These are phyloP conservation scores for Cryptococcus wingfieldii DNA, from an alignment of 1,284 basidiomycete genomes.

Conservation along the genomic window DNA sequence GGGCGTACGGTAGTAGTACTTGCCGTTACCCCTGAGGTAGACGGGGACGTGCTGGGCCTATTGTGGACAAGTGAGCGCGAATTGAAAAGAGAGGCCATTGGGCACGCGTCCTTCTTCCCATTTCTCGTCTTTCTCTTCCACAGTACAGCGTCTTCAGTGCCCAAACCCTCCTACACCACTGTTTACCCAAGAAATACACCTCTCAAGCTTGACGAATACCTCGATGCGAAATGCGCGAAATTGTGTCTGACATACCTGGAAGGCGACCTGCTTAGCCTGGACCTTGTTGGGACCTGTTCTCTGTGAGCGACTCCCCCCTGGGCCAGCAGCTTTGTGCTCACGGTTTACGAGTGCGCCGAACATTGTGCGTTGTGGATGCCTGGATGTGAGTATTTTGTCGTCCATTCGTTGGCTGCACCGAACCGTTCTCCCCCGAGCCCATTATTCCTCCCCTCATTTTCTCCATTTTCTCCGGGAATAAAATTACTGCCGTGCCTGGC, in stretches of 20 bases:
- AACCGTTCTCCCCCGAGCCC: not conserved
- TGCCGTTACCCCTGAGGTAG: constrained; percentile 41
- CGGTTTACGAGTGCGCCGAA: constrained; percentile 35
- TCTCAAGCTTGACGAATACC: too few species aligned
- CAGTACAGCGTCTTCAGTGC: not conserved
- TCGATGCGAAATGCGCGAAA: not conserved
- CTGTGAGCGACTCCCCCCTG: not conserved
- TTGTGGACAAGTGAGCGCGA: not conserved
- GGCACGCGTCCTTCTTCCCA: not conserved
- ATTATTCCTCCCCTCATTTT: not conserved
- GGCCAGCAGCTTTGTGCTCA: constrained; percentile 13
- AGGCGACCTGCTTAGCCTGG: constrained; percentile 41
- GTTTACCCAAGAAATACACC: too few species aligned
- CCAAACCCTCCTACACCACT: too few species aligned
- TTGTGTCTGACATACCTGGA: constrained; percentile 36
- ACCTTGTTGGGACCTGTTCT: constrained; percentile 36
- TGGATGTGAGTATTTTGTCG: not conserved
- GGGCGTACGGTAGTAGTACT: constrained; percentile 44
- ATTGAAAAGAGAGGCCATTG: not conserved
- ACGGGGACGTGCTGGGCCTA: constrained; percentile 38
- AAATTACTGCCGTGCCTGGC: not conserved
- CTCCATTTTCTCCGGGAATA: not conserved
- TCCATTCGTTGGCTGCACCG: not conserved
- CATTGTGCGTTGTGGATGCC: constrained; percentile 14
- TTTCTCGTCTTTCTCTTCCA: not conserved